Evolutionary conservation across 2,329 filamentous ascomycete genomes (phyloP), one percentile per base, ranked within the genome.

Genomic region (Paraphaeosphaeria minitans): DNA sequence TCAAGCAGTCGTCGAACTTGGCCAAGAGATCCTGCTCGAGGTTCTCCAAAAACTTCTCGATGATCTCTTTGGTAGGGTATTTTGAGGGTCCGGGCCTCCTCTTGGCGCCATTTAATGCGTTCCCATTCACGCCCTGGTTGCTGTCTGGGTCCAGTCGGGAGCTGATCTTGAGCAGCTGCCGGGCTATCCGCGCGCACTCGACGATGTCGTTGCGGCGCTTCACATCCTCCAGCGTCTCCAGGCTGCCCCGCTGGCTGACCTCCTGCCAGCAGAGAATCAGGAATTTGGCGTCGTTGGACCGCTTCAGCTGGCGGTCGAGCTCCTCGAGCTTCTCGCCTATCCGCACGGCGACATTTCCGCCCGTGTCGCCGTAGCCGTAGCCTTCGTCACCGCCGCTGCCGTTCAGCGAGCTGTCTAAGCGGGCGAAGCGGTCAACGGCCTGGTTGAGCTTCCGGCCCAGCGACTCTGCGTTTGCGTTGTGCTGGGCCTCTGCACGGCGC

Each of bases 1-100:
- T 86, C 76, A 98, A 98, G 80, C 94, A 97, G 73, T 96, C 92
- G 81, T 99, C 96, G 78, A 99, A 99, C 72, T 97, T 94, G 75
- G 93, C 92, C 60, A 99, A 80, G 41, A 99, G 82, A 72, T 99
- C 95, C 74, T 98, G 96, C 77, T 99, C 95, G 58, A 99, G 79
- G 0, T 91, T 93, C 76, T 99, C 95, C 27, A 93, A 91, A 77
- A 98, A 99, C 75, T 97, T 97, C 78, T 99, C 95, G 57, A 99
- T 90, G 16, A 96, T 87, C 75, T 97, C 93, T 63, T 92, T 87
- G 2, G 92, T 95, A 71, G 94, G 84, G 68, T 82, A 75, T 66
- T 79, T 81, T 64, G 82, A 54, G 81, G 56, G 69, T 56, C 12
- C 61, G 52, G 39, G 60, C 59, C 69, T 64, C 47, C 56, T 78